These are phyloP conservation scores for Pisolithus tinctorius DNA, from an alignment of 768 basidiomycete genomes.

Conservation along the genomic window DNA sequence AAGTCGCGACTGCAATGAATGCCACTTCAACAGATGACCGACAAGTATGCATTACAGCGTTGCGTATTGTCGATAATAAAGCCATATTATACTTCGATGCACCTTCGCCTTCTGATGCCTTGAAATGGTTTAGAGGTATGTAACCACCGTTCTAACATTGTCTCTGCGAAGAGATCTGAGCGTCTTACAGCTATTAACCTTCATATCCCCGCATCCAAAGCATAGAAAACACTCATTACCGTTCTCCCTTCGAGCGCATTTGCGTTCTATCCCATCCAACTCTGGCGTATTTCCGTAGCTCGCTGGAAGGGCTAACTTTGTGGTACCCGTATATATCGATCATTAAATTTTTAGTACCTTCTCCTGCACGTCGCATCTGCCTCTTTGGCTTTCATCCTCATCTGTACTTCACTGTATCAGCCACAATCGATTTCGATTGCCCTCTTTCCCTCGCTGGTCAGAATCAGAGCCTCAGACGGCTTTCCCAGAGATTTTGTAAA, in stretches of 20 bases:
- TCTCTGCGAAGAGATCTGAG: constrained; percentile 5
- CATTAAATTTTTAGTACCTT: constrained; percentile 24
- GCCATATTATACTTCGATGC: constrained; percentile 87
- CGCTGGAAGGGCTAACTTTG: constrained; percentile 8
- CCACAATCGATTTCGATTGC: constrained; percentile 9
- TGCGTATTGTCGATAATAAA: constrained; percentile 88
- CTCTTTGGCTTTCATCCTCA: constrained; percentile 13
- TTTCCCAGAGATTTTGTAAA: constrained; percentile 16
- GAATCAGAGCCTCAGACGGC: background rate
- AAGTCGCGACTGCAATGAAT: constrained; percentile 9
- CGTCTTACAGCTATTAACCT: constrained; percentile 68
- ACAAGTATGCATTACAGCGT: constrained; percentile 37
- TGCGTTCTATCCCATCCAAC: background rate
- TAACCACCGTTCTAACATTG: background rate
- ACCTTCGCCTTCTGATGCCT: constrained; percentile 73
- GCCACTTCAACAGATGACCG: constrained; percentile 3
- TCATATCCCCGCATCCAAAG: constrained; percentile 78
- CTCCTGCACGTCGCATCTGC: constrained; percentile 17
- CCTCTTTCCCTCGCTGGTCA: background rate
- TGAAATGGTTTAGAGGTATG: constrained; percentile 88
- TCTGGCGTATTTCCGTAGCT: constrained; percentile 2
- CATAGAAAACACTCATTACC: constrained; percentile 33
- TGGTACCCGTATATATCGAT: constrained; percentile 27
- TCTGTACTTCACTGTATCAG: constrained; percentile 27
- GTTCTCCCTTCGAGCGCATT: background rate